These are phyloP conservation scores for Agrocybe chaxingu DNA, from an alignment of 768 basidiomycete genomes.

Conservation along the genomic window DNA sequence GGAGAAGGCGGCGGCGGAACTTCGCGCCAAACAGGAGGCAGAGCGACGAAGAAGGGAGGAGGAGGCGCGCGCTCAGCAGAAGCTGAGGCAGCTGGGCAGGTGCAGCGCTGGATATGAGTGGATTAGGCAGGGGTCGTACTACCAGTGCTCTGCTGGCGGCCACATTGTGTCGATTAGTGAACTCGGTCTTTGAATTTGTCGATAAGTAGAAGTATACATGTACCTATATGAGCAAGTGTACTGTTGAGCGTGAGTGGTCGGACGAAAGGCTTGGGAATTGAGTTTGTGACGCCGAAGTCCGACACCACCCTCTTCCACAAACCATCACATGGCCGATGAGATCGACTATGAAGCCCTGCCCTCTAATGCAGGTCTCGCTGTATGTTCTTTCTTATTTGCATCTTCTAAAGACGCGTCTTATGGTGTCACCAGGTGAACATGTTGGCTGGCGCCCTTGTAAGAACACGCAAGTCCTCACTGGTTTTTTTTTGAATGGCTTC, in stretches of 20 bases:
- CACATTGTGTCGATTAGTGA: constrained; percentile 8
- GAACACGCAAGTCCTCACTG: constrained; percentile 27
- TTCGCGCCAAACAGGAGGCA: constrained; percentile 17
- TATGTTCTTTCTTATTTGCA: constrained; percentile 31
- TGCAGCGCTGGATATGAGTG: constrained; percentile 26
- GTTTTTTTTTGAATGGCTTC: constrained; percentile 3
- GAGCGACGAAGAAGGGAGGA: constrained; percentile 22
- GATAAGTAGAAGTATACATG: background rate
- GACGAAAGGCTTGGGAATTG: background rate
- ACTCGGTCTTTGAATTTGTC: no score
- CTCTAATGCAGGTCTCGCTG: constrained; percentile 75
- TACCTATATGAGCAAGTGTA: background rate
- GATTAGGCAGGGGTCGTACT: no score
- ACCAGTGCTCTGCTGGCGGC: no score
- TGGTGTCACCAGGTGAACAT: constrained; percentile 73
- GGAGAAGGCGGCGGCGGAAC: constrained; percentile 13
- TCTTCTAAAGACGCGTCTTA: constrained; percentile 10
- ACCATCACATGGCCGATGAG: constrained; percentile 34
- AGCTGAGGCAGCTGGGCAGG: constrained; percentile 42
- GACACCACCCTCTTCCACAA: constrained; percentile 1
- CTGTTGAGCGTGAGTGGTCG: background rate
- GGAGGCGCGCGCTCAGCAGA: constrained; percentile 41
- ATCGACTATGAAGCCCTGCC: constrained; percentile 53
- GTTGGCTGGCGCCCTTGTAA: constrained; percentile 92
- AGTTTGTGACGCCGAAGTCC: background rate